Evolutionary conservation across 2,329 filamentous ascomycete species (phyloP).

Genomic region (Xylariaceae sp.): DNA sequence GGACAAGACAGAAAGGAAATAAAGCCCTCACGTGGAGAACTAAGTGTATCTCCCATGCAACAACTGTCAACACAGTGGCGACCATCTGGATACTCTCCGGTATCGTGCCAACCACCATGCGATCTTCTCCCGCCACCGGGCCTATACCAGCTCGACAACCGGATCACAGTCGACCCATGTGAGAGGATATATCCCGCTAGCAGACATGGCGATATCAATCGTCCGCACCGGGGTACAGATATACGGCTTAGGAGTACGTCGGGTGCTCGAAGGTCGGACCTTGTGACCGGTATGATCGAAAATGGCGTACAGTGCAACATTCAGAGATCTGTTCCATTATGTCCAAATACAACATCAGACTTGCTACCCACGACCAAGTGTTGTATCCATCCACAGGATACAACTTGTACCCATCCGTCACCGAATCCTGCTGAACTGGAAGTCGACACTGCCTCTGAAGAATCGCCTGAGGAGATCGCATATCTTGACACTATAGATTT

Average conservation of each 20-base stretch:
- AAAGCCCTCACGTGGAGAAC: not conserved
- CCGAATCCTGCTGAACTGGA: constrained; percentile 21
- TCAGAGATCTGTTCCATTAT: constrained; percentile 19
- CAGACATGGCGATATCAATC: constrained; percentile 7
- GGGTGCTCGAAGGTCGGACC: constrained; percentile 21
- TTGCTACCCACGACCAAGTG: constrained; percentile 1
- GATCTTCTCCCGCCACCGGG: constrained; percentile 9
- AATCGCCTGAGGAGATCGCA: constrained; percentile 18
- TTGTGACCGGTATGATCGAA: constrained; percentile 30
- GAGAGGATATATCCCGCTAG: not conserved
- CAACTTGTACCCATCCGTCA: constrained; percentile 11
- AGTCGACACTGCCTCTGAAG: constrained; percentile 20
- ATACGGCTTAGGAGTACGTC: constrained; percentile 17
- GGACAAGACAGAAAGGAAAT: not conserved
- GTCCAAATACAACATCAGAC: not conserved
- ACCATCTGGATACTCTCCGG: constrained; percentile 11
- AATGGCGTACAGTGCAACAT: constrained; percentile 31
- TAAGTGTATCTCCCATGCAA: not conserved
- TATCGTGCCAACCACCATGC: constrained; percentile 1
- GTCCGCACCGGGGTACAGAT: constrained; percentile 13
- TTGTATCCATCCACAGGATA: constrained; percentile 12
- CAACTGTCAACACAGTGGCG: constrained; percentile 8
- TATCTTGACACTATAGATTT: constrained; percentile 18
- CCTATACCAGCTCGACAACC: not conserved
- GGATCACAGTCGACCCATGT: not conserved